Base-by-base conservation (phyloP, 2,329 filamentous ascomycete species). In the Epicoccum sorghinum region DNA sequence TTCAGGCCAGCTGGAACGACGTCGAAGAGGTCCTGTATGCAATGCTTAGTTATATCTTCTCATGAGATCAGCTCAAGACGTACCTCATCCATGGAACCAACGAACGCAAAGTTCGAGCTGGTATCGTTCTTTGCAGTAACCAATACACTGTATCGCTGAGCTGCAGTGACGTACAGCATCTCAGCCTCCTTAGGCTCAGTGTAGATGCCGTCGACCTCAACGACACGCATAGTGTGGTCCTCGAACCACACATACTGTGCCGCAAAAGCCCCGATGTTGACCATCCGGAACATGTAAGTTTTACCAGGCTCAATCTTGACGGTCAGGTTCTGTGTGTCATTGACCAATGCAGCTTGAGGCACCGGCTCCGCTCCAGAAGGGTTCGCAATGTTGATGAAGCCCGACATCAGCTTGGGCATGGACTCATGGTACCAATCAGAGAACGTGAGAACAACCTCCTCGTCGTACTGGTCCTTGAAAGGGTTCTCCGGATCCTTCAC, bases 341-440 rank as follows among this genome's bases (percentile, higher is more conserved):
- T 90, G 63, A 90, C 80, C 10, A 90, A 76, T 1, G 84, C 83
- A 2, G 85, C 80, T 22, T 89, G 78, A 0, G 88, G 88, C 0
- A 89, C 82, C 0, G 87, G 88, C 67, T 90, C 87, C 0, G 86
- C 83, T 23, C 77, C 83, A 61, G 77, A 86, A 0, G 81, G 83
- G 52, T 85, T 85, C 42, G 74, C 74, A 18, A 80, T 70, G 61
- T 60, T 80, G 36, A 89, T 79, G 57, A 75, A 73, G 14, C 56
- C 47, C 7, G 64, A 57, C 3, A 75, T 57, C 0, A 86, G 74
- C n/a, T 61, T 67, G 3, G 72, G 72, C 76, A 82, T 81, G 27
- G 77, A 69, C 42, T 87, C 83, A 62, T 91, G 87, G 54, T 91
- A 91, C 79, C 89, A 89, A 63, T 91, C 89, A 14, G 86, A 86